These are phyloP conservation scores for Fusarium sp. DNA, from an alignment of 2,329 filamentous ascomycete species.

Conservation along the genomic window DNA sequence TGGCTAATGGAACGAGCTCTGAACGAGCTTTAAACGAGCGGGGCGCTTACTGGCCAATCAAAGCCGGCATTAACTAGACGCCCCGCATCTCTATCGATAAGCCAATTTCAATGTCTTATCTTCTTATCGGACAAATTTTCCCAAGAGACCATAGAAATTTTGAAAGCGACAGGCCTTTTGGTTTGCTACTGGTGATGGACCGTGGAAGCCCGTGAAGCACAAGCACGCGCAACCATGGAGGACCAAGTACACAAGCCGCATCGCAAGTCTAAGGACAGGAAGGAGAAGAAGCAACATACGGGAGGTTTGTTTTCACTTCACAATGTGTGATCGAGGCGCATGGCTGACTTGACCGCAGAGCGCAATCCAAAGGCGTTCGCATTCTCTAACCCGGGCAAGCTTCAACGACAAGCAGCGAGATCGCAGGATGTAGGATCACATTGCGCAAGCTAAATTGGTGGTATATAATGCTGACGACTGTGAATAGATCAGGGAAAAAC, in stretches of 20 bases:
- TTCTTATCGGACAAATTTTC: slow-evolving; percentile 41
- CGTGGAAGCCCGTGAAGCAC: slow-evolving; percentile 34
- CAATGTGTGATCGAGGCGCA: slow-evolving; percentile 12
- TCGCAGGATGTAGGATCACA: slow-evolving; percentile 72
- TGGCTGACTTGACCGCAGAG: slow-evolving; percentile 58
- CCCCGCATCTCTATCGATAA: slow-evolving; percentile 38
- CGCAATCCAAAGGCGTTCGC: slow-evolving; percentile 92
- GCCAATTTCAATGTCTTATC: slow-evolving; percentile 21
- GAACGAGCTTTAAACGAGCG: background rate
- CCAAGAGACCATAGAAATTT: slow-evolving; percentile 38
- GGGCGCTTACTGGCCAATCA: slow-evolving; percentile 4
- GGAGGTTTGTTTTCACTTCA: slow-evolving; percentile 7
- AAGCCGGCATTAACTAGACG: background rate
- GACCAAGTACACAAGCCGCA: slow-evolving; percentile 88
- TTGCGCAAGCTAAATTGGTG: background rate
- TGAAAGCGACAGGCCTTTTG: slow-evolving; percentile 13
- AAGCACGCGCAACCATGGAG: slow-evolving; percentile 70
- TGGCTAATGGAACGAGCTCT: background rate
- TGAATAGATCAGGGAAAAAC: slow-evolving; percentile 87
- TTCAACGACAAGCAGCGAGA: slow-evolving; percentile 79
- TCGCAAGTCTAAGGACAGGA: slow-evolving; percentile 89
- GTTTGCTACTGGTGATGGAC: slow-evolving; percentile 32
- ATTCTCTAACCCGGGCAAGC: slow-evolving; percentile 82
- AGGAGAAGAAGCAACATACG: slow-evolving; percentile 64
- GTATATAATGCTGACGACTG: slow-evolving; percentile 37